phyloP scores from a whole-genome alignment of 805 yeast genomes.

The Metschnikowia lunata region DNA sequence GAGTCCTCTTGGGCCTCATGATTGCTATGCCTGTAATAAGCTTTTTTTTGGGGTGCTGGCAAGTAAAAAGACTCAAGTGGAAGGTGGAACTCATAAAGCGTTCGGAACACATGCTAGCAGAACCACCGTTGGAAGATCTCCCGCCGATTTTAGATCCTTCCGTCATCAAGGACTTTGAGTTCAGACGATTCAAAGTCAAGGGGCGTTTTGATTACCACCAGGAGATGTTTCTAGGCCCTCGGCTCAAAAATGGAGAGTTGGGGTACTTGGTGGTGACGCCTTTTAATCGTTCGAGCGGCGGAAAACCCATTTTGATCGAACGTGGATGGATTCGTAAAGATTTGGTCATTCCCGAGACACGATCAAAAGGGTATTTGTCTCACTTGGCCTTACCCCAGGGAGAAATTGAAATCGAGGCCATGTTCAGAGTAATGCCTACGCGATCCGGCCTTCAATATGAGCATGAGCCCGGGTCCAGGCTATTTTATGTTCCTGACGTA shows the following conservation, averaged over 20 bases:
- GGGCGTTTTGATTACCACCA: slow-evolving; percentile 81
- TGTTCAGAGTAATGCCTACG: slow-evolving; percentile 64
- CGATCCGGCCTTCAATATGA: slow-evolving; percentile 65
- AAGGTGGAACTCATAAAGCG: slow-evolving; percentile 76
- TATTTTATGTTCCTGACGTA: slow-evolving; percentile 78
- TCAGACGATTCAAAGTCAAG: slow-evolving; percentile 66
- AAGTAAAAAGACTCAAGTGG: slow-evolving; percentile 80
- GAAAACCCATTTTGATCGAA: slow-evolving; percentile 73
- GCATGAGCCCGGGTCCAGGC: slow-evolving; percentile 58
- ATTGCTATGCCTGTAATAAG: slow-evolving; percentile 81
- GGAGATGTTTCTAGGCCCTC: slow-evolving; percentile 91
- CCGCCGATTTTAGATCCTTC: slow-evolving; percentile 65
- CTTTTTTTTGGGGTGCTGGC: slow-evolving; percentile 91
- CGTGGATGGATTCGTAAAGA: slow-evolving; percentile 89
- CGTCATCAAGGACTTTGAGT: slow-evolving; percentile 71
- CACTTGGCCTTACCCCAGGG: slow-evolving; percentile 73
- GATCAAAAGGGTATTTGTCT: slow-evolving; percentile 45
- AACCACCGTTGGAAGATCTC: slow-evolving; percentile 59
- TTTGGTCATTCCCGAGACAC: slow-evolving; percentile 51
- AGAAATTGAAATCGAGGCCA: slow-evolving; percentile 65
- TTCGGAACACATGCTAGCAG: slow-evolving; percentile 76
- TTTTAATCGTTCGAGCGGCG: slow-evolving; percentile 67
- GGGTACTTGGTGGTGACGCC: slow-evolving; percentile 86
- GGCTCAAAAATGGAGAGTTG: slow-evolving; percentile 57
- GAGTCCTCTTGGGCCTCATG: slow-evolving; percentile 43